Base-by-base conservation (phyloP, 2,329 filamentous ascomycete genomes). In the Lecanicillium sp. region DNA sequence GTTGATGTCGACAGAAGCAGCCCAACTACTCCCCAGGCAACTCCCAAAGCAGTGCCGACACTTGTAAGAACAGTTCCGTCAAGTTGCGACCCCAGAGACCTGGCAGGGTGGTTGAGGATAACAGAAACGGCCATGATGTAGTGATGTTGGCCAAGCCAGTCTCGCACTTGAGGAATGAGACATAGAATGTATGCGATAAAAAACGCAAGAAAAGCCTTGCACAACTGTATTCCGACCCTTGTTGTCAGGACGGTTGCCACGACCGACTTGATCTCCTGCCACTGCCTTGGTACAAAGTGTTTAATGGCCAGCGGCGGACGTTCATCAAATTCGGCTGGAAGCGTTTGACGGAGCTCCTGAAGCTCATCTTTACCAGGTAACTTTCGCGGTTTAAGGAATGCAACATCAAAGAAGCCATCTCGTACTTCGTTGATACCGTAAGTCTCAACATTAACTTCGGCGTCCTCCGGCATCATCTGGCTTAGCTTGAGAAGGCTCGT, bases 111-210 rank as follows among this genome's bases (percentile, higher is more conserved):
- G 42, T 78, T 79, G 32, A 79, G 48, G 15, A 78, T 65, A n/a
- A 69, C 60, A 3, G 74, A 78, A 34, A 79, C 53, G 4, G 64
- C 67, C 61, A 76, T 70, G 43, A 79, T 65, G 46, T 77, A 78
- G 45, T 62, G 63, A 46, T 76, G 72, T 13, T 57, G 61, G 2
- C 75, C 75, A 4, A 79, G 58, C 64, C 66, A 73, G n/a, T 52
- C 41, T n/a, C 61, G 60, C 4, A 69, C 60, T 3, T 49, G 49
- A 2, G 71, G 71, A 5, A 77, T 52, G 3, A 79, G 65, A 45
- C 74, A 79, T 14, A 78, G 50, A 2, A 72, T 53, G 49, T 78
- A 79, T 3, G 73, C 66, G 33, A 70, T 58, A 45, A 75, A 74
- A 52, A 74, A 76, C n/a, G 64, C 72, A n/a, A 70, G 48, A 45